These are phyloP conservation scores for Cryphonectria carpinicola DNA, from an alignment of 2,329 filamentous ascomycete genomes.

Conservation along the genomic window DNA sequence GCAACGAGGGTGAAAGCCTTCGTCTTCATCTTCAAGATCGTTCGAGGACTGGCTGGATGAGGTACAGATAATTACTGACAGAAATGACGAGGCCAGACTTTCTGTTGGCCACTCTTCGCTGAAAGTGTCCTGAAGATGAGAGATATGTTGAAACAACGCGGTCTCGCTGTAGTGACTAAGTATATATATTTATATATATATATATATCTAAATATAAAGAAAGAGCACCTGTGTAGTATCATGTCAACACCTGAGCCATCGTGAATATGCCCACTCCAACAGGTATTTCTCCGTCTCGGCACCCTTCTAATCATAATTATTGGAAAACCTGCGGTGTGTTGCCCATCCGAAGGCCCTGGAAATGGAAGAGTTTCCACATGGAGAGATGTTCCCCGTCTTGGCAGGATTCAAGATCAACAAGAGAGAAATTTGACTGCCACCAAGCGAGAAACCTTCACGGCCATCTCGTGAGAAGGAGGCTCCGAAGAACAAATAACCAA, in stretches of 20 bases:
- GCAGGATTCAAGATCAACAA: not conserved
- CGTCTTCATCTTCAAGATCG: not conserved
- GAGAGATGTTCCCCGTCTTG: not conserved
- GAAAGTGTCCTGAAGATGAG: too few species aligned
- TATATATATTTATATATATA: too few species aligned
- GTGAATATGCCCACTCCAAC: not conserved
- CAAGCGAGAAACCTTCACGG: not conserved
- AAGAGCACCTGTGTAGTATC: not conserved
- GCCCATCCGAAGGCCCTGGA: not conserved
- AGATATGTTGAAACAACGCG: not conserved
- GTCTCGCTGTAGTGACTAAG: too few species aligned
- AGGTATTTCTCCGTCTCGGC: constrained; percentile 1
- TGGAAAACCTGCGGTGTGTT: not conserved
- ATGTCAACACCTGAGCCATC: not conserved
- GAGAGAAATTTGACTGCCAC: not conserved
- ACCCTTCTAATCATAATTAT: not conserved
- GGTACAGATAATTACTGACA: not conserved
- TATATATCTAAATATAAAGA: not conserved
- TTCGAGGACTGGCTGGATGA: not conserved
- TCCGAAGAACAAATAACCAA: not conserved
- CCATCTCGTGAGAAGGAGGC: not conserved
- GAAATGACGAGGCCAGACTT: not conserved
- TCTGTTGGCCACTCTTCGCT: not conserved
- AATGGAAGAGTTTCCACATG: not conserved
- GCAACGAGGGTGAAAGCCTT: constrained; percentile 7